Conservation (phyloP, 306 rosid species). For the Acacia acuminata region DNA sequence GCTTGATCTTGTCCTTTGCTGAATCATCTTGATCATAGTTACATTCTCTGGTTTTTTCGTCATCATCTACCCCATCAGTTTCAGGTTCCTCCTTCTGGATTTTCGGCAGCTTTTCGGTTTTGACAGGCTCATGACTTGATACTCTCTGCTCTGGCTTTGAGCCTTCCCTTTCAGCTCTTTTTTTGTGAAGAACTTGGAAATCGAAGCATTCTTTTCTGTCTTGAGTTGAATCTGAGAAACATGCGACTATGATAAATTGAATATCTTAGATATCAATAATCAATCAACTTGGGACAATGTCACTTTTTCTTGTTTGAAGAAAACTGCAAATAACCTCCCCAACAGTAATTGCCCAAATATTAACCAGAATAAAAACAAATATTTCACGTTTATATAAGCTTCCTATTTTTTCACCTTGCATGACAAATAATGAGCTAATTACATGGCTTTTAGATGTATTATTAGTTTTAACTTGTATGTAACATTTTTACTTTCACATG, state of each 20-base stretch:
- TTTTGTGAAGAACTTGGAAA: conserved; percentile 64
- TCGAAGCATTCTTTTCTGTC: conserved; percentile 52
- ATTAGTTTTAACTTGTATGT: not conserved
- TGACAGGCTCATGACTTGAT: conserved; percentile 22
- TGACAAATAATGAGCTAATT: not conserved
- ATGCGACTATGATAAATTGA: conserved; percentile 13
- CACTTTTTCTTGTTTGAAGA: not conserved
- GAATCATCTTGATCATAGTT: conserved; percentile 33
- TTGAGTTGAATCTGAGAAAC: conserved; percentile 65
- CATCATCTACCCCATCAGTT: conserved; percentile 36
- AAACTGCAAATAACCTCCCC: not conserved
- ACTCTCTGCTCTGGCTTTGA: conserved; percentile 36
- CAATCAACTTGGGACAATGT: not conserved
- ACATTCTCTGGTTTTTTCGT: conserved; percentile 31
- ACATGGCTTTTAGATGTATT: not conserved
- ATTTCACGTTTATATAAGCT: not conserved
- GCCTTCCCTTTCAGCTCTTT: conserved; percentile 51
- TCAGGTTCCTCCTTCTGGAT: conserved; percentile 40
- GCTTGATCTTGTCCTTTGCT: conserved; percentile 48
- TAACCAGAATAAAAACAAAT: not conserved
- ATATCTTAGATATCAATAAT: not conserved
- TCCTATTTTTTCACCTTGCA: not conserved
- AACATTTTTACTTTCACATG: not conserved
- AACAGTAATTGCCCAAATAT: not conserved
- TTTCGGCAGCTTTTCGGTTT: conserved; percentile 35